Conservation (phyloP, 345 rosid genomes). For the Lepidium didymum region DNA sequence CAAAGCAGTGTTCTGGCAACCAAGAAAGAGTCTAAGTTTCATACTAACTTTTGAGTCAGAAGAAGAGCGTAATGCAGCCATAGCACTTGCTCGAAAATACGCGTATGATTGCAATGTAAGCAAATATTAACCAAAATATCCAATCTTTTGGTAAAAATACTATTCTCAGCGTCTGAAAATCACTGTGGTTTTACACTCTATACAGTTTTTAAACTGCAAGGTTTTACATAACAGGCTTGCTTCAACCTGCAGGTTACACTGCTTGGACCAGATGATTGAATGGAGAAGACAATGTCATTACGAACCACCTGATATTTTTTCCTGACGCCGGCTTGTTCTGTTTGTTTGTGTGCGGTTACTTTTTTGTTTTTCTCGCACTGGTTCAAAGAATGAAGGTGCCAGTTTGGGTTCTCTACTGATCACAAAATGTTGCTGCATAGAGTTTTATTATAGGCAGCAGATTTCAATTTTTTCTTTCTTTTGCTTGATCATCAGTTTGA, state of each 20-base stretch:
- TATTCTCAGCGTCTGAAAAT: not conserved
- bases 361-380: not conserved
- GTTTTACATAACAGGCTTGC: not conserved
- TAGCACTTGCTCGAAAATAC: slow-evolving; percentile 70
- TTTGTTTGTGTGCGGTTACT: slow-evolving; percentile 16
- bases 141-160: not conserved
- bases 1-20: slow-evolving; percentile 85
- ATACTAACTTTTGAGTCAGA: slow-evolving; percentile 81
- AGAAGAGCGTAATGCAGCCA: slow-evolving; percentile 78
- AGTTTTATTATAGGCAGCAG: slow-evolving; percentile 26
- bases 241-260: slow-evolving; percentile 57
- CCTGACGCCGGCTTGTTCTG: slow-evolving; percentile 15
- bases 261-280: slow-evolving; percentile 71
- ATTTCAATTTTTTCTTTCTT: not conserved
- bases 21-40: slow-evolving; percentile 71
- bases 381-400: slow-evolving; percentile 22
- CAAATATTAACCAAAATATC: not conserved
- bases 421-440: slow-evolving; percentile 24
- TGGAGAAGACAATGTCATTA: slow-evolving; percentile 15
- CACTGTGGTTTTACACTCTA: not conserved
- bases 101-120: slow-evolving; percentile 85
- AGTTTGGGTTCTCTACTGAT: slow-evolving; percentile 21
- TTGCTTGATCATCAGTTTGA: slow-evolving; percentile 6
- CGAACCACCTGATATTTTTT: slow-evolving; percentile 10
- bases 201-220: not conserved